A percentile compares a stretch with the other conserved stretches of the same genome.
Conservation (phyloP, 441 rosid genomes). For the Aleurites moluccanus region DNA sequence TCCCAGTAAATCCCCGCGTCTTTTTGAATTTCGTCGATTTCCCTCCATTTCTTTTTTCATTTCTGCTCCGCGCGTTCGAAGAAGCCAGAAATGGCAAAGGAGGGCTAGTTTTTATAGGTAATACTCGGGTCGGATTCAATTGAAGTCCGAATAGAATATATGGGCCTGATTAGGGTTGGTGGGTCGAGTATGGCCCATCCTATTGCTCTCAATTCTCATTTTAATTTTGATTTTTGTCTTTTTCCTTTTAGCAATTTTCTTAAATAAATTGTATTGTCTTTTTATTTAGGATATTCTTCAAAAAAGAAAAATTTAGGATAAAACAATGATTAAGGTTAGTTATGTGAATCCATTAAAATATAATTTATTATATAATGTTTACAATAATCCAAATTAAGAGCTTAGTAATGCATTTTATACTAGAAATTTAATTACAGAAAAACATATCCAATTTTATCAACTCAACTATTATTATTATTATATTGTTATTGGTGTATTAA, state of each 20-base stretch:
- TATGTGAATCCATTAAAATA: too few species aligned
- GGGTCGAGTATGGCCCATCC: neutral
- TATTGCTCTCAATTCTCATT: neutral
- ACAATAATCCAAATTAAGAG: too few species aligned
- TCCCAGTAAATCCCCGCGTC: conserved; percentile 33
- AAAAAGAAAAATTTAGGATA: too few species aligned
- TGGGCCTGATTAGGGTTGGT: neutral
- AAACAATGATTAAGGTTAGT: too few species aligned
- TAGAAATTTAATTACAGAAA: too few species aligned
- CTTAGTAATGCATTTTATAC: too few species aligned
- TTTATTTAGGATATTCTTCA: too few species aligned
- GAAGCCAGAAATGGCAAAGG: too few species aligned
- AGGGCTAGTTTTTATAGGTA: neutral
- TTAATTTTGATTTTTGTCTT: neutral
- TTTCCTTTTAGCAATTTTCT: neutral
- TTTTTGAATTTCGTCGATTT: conserved; percentile 33
- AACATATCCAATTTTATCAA: too few species aligned
- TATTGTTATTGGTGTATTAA: too few species aligned
- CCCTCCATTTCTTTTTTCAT: conserved; percentile 47
- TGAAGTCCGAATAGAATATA: neutral
- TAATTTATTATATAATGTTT: too few species aligned
- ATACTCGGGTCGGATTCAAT: neutral
- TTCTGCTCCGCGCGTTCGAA: neutral
- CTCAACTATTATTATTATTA: too few species aligned
- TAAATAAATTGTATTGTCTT: neutral